A percentile compares a stretch with the other conserved stretches of the same genome.
Evolutionary conservation across 768 basidiomycete genomes (phyloP).

Genomic region (Dentipellis fragilis): DNA sequence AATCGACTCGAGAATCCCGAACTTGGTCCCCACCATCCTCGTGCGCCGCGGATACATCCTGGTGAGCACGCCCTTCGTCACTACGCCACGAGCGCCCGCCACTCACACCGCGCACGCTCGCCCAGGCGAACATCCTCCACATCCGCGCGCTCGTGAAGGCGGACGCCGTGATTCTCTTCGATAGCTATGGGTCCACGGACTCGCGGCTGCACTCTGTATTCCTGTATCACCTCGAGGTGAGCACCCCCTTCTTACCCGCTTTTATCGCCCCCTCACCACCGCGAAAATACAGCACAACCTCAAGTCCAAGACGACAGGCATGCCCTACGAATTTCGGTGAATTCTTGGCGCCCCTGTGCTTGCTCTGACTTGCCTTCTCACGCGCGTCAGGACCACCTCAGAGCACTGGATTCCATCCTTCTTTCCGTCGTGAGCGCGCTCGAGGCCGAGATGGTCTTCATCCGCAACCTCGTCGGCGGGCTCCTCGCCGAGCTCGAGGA

Average conservation of each 20-base stretch:
- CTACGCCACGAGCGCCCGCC: background rate
- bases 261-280: background rate
- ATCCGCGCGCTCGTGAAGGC: constrained; percentile 93
- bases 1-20: constrained; percentile 90
- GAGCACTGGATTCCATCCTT: constrained; percentile 88
- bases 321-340: constrained; percentile 87
- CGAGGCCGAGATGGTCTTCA: constrained; percentile 94
- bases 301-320: constrained; percentile 53
- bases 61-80: constrained; percentile 30
- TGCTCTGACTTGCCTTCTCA: constrained; percentile 13
- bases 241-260: constrained; percentile 13
- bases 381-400: constrained; percentile 20
- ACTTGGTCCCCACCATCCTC: constrained; percentile 90
- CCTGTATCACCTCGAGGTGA: constrained; percentile 78
- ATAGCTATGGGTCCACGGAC: constrained; percentile 82
- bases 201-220: constrained; percentile 82
- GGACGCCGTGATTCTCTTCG: constrained; percentile 85
- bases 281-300: constrained; percentile 58
- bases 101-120: constrained; percentile 5
- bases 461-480: constrained; percentile 82
- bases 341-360: constrained; percentile 7
- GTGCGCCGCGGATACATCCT: constrained; percentile 81
- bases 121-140: constrained; percentile 84
- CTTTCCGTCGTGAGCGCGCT: constrained; percentile 87
- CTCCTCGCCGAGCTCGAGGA: constrained; percentile 90